A percentile compares a stretch with the other conserved stretches of the same genome.
Conservation (phyloP, 768 basidiomycete species). For the Lenzites betulinus region DNA sequence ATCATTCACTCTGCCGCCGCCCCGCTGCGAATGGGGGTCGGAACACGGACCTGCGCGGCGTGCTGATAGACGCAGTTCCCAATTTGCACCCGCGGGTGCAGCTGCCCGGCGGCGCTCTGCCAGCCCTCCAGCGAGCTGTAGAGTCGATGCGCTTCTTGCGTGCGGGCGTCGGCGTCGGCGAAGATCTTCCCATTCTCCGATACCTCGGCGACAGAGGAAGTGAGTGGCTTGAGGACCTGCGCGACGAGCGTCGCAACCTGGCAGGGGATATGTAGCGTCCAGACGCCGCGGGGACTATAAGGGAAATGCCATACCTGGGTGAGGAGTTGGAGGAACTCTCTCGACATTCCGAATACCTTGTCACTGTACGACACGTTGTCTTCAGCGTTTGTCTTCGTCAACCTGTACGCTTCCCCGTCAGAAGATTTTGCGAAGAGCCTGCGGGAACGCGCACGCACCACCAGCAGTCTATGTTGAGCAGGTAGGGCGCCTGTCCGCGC, state of each 20-base stretch:
- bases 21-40: constrained; percentile 10
- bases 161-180: constrained; percentile 25
- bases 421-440: constrained; percentile 13
- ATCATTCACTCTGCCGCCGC: constrained; percentile 15
- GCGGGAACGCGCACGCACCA: constrained; percentile 35
- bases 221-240: constrained; percentile 16
- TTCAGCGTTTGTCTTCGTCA: constrained; percentile 36
- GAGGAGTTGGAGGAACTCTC: constrained; percentile 31
- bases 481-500: constrained; percentile 37
- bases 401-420: constrained; percentile 22
- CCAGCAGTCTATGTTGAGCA: constrained; percentile 40
- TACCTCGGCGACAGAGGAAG: constrained; percentile 20
- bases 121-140: constrained; percentile 33
- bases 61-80: constrained; percentile 41
- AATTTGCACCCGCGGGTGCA: constrained; percentile 32
- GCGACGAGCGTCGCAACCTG: constrained; percentile 29
- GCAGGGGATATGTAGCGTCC: background rate
- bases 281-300: background rate
- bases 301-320: constrained; percentile 29
- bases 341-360: constrained; percentile 45
- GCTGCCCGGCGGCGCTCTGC: constrained; percentile 25
- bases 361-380: constrained; percentile 41
- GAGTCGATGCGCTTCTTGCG: constrained; percentile 25
- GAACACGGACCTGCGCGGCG: constrained; percentile 36
- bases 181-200: constrained; percentile 15